These are phyloP conservation scores for Protostelium mycophagum DNA, from an alignment of 78 protist species.

Conservation along the genomic window DNA sequence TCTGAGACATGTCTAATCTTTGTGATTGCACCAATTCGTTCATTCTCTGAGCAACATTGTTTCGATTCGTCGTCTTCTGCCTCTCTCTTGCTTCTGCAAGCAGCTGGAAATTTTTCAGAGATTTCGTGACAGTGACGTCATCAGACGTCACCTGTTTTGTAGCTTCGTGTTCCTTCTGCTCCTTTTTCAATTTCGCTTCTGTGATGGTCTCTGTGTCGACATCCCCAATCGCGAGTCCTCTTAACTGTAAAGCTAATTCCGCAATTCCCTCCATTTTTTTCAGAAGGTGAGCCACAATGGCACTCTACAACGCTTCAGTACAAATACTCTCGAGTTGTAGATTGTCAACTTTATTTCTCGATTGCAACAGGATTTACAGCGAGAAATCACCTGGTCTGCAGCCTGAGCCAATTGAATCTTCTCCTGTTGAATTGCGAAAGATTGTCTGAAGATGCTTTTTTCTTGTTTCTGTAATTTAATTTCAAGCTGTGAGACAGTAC, in stretches of 20 bases:
- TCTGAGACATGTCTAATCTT: no score
- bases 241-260: neutral
- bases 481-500: neutral
- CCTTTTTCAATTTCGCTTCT: neutral
- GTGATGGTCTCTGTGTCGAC: neutral
- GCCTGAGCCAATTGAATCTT: neutral
- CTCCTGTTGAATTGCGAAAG: neutral
- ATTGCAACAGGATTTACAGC: neutral
- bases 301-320: no score
- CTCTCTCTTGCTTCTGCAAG: no score
- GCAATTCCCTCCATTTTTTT: neutral
- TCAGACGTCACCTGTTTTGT: neutral
- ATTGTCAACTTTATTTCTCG: neutral
- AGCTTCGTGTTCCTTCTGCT: neutral
- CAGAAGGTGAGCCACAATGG: neutral
- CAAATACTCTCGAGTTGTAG: no score
- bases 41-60: no score
- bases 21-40: no score
- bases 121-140: no score
- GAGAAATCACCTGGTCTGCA: neutral
- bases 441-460: neutral
- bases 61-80: no score
- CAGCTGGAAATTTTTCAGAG: no score
- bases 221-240: neutral
- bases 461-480: neutral